These are phyloP conservation scores for Paramecium sonneborni DNA, from an alignment of 73 alveolate species.

Conservation along the genomic window DNA sequence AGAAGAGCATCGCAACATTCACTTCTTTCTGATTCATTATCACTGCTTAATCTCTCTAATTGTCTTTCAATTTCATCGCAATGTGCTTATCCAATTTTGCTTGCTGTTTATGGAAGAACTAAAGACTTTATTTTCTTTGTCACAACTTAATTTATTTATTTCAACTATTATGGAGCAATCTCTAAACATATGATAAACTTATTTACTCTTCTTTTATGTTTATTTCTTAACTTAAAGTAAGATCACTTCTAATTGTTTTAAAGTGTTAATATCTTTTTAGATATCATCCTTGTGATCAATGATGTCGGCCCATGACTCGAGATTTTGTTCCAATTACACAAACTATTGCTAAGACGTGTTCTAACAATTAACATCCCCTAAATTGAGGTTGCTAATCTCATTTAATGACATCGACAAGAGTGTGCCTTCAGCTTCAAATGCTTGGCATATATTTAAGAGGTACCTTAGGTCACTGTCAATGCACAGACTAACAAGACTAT, in stretches of 20 bases:
- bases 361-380: slow-evolving; percentile 16
- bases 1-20: slow-evolving; percentile 50
- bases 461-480: slow-evolving; percentile 37
- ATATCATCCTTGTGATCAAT: slow-evolving; percentile 36
- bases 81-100: slow-evolving; percentile 41
- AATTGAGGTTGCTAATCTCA: slow-evolving; percentile 35
- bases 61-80: slow-evolving; percentile 41
- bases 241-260: slow-evolving; percentile 47
- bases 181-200: background rate
- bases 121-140: slow-evolving; percentile 42
- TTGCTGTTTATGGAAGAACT: slow-evolving; percentile 45
- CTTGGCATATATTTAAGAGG: background rate
- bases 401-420: slow-evolving; percentile 46
- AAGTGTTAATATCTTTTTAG: slow-evolving; percentile 21
- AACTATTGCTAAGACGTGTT: slow-evolving; percentile 21
- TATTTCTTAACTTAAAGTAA: slow-evolving; percentile 1
- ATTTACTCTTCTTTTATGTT: slow-evolving; percentile 41
- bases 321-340: background rate
- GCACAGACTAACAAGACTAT: slow-evolving; percentile 28
- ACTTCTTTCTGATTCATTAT: background rate
- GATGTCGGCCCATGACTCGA: slow-evolving; percentile 54
- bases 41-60: slow-evolving; percentile 17
- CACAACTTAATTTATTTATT: slow-evolving; percentile 28
- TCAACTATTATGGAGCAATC: background rate
- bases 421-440: slow-evolving; percentile 49